A percentile compares a stretch with the other conserved stretches of the same genome.
Conservation (phyloP, 2,329 filamentous ascomycete species). For the Blastomyces gilchristii region DNA sequence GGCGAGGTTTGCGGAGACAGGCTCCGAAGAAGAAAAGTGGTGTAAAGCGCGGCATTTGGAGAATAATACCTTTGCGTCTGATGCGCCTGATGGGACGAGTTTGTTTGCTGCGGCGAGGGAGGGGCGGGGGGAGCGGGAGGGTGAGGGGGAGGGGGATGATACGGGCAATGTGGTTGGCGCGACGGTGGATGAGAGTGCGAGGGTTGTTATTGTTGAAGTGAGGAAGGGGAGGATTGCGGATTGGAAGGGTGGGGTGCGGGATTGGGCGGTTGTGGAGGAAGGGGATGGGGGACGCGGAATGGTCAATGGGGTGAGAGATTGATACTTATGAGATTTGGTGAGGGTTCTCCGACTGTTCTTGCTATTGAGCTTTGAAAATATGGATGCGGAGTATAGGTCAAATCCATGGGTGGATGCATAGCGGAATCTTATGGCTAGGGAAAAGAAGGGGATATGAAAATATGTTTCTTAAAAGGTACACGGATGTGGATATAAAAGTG, state of each 20-base stretch:
- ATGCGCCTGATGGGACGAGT: slow-evolving; percentile 38
- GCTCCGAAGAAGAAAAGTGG: slow-evolving; percentile 73
- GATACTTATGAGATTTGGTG: background rate
- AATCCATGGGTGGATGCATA: background rate
- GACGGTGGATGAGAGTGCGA: slow-evolving; percentile 55
- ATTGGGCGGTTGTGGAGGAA: slow-evolving; percentile 48
- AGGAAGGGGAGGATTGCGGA: slow-evolving; percentile 80
- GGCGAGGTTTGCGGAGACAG: slow-evolving; percentile 60
- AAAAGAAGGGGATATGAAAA: background rate
- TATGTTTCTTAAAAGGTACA: background rate
- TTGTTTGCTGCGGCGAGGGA: slow-evolving; percentile 30
- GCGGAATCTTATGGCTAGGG: background rate
- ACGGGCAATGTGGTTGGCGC: slow-evolving; percentile 50
- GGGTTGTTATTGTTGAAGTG: slow-evolving; percentile 78
- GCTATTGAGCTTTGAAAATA: background rate
- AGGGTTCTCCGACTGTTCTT: background rate
- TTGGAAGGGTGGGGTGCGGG: slow-evolving; percentile 87
- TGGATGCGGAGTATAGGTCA: background rate
- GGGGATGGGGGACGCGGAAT: slow-evolving; percentile 15
- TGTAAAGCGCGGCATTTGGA: slow-evolving; percentile 75
- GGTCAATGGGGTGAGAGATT: background rate
- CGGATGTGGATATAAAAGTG: background rate
- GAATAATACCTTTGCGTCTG: slow-evolving; percentile 74
- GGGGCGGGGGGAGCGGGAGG: slow-evolving; percentile 19
- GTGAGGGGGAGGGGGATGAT: slow-evolving; percentile 18